phyloP scores from a whole-genome alignment of 805 yeast genomes.

The Kodamaea lidongshanica region DNA sequence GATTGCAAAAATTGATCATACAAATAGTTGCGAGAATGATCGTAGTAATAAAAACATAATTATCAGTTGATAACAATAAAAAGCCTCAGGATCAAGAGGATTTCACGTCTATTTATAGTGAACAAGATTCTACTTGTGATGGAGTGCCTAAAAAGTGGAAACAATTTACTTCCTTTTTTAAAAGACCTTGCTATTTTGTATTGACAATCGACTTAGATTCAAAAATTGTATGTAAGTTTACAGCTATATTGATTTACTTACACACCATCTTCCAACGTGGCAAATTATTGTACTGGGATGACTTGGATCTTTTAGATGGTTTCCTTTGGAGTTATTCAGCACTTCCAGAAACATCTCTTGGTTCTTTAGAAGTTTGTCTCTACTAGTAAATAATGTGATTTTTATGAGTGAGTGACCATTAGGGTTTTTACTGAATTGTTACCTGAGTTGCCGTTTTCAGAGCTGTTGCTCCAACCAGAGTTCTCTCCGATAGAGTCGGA shows the following conservation, averaged over 20 bases:
- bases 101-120: too few relatives aligned
- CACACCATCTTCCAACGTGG: slow-evolving; percentile 44
- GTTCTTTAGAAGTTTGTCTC: slow-evolving; percentile 4
- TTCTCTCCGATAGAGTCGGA: slow-evolving; percentile 42
- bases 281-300: slow-evolving; percentile 46
- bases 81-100: too few relatives aligned
- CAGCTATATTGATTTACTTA: slow-evolving; percentile 1
- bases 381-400: slow-evolving; percentile 6
- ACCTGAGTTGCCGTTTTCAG: slow-evolving; percentile 14
- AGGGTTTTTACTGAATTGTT: slow-evolving; percentile 3
- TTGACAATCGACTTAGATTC: not conserved
- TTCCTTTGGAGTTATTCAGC: slow-evolving; percentile 32
- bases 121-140: too few relatives aligned
- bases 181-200: slow-evolving; percentile 2
- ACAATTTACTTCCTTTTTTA: slow-evolving; percentile 4
- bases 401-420: slow-evolving; percentile 9
- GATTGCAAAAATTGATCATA: too few relatives aligned
- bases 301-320: slow-evolving; percentile 46
- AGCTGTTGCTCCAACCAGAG: slow-evolving; percentile 49
- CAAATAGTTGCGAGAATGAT: too few relatives aligned
- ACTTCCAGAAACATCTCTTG: slow-evolving; percentile 5
- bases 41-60: too few relatives aligned
- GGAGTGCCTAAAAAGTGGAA: slow-evolving; percentile 1
- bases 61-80: too few relatives aligned
- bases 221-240: slow-evolving; percentile 1